Evolutionary conservation across 371 early-diverging fungal genomes (phyloP), one percentile per base, ranked within the genome.

Genomic region (Saksenaea oblongispora): DNA sequence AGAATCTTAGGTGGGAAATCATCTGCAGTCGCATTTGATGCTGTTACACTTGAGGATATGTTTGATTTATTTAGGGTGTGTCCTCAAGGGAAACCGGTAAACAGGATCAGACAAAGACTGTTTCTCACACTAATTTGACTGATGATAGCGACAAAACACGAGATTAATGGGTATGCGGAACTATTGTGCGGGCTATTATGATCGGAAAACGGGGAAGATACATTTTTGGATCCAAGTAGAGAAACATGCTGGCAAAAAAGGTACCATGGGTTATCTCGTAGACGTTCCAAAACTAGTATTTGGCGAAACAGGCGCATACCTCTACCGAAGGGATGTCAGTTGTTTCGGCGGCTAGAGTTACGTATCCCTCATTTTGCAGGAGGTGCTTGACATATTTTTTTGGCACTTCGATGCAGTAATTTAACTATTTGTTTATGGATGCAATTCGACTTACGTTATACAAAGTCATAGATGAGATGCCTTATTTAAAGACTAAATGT

Each of bases 191-290:
- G 55, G 81, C 1, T 80, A 75, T 13, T 78, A 57, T 65, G 80
- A 80, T 57, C 74, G 72, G 56, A 27, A 56, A 1, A 74, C 71
- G 0, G 74, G 76, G 44, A 80, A 77, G 47, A 54, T 77, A 31
- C 74, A 75, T 54, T 77, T 80, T 42, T 80, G 76, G 77, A 77
- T 80, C 37, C 81, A 78, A 58, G 74, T 76, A 13, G 78, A 80
- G 61, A 72, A 74, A 28, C 71, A 74, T 34, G 70, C 70, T 13
- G 81, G 81, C 35, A 60, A 71, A 9, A 78, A 78, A 54, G 76
- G 76, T 2, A 80, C 81, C 5, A 74, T 72, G 69, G 78, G 78
- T 36, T 80, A 80, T 61, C 56, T 76, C 17, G 66, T 80, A 24
- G 78, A 75, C 61, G 74, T 70, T 7, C 81, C 81, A 5, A 65